Percentiles rank a stretch among this genome's conserved stretches.
These are phyloP conservation scores for Fusarium subglutinans DNA, from an alignment of 2,329 filamentous ascomycete species.

Conservation along the genomic window DNA sequence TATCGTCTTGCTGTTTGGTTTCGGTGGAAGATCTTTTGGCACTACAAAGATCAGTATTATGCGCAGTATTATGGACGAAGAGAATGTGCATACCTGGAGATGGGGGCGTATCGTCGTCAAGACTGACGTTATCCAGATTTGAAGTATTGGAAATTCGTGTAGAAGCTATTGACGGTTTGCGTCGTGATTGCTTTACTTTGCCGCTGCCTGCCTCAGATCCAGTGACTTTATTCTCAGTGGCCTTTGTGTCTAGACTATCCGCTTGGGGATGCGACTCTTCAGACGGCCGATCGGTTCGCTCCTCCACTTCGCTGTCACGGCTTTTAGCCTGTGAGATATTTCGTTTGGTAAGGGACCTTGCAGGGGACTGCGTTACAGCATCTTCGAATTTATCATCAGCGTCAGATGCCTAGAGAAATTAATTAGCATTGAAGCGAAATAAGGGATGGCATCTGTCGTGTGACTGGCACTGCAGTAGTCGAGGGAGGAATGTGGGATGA, in stretches of 20 bases:
- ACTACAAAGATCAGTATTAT: slow-evolving; percentile 40
- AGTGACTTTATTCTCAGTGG: slow-evolving; percentile 27
- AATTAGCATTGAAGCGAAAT: slow-evolving; percentile 25
- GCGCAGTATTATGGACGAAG: background rate
- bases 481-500: slow-evolving; percentile 20
- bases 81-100: slow-evolving; percentile 43
- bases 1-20: slow-evolving; percentile 62
- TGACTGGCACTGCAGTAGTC: slow-evolving; percentile 21
- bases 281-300: slow-evolving; percentile 18
- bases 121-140: slow-evolving; percentile 69
- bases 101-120: slow-evolving; percentile 61
- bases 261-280: slow-evolving; percentile 18
- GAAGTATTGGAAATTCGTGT: slow-evolving; percentile 58
- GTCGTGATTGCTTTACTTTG: slow-evolving; percentile 33
- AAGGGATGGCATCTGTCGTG: slow-evolving; percentile 28
- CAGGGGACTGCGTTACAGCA: slow-evolving; percentile 72
- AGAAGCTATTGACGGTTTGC: slow-evolving; percentile 52
- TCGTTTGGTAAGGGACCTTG: slow-evolving; percentile 70
- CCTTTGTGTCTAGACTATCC: slow-evolving; percentile 9
- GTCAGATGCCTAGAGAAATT: slow-evolving; percentile 42
- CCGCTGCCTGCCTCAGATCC: slow-evolving; percentile 26
- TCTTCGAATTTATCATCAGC: slow-evolving; percentile 75
- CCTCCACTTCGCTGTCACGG: slow-evolving; percentile 25
- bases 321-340: slow-evolving; percentile 48
- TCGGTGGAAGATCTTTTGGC: slow-evolving; percentile 46